phyloP scores from a whole-genome alignment of 371 early-diverging fungal genomes.

The Mucor irregularis region DNA sequence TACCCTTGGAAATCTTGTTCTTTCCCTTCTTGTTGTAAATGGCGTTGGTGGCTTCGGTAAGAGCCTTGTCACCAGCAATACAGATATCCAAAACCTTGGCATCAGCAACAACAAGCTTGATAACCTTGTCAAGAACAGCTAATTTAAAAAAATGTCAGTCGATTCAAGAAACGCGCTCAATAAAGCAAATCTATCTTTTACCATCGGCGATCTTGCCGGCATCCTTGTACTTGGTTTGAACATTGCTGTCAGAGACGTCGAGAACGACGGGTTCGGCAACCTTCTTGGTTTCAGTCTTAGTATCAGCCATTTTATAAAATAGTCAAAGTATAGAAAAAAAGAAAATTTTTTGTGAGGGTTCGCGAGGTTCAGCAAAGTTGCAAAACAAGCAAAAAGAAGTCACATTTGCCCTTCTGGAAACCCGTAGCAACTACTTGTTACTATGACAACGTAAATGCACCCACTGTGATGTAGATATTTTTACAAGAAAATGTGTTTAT shows the following conservation, averaged over 20 bases:
- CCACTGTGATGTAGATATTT: no score
- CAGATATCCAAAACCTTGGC: slow-evolving; percentile 82
- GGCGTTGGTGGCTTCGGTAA: slow-evolving; percentile 57
- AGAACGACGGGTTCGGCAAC: slow-evolving; percentile 22
- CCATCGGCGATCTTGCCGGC: slow-evolving; percentile 86
- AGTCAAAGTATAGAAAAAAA: background rate
- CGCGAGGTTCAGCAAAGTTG: no score
- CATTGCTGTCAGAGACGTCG: slow-evolving; percentile 58
- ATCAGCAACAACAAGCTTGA: slow-evolving; percentile 70
- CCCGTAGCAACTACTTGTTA: no score
- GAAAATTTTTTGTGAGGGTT: slow-evolving; percentile 7
- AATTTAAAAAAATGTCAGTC: background rate
- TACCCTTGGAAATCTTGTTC: slow-evolving; percentile 70
- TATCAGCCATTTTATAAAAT: slow-evolving; percentile 22
- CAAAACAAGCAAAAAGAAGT: no score
- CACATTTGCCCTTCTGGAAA: background rate
- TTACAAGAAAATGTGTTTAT: background rate
- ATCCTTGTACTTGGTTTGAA: slow-evolving; percentile 86
- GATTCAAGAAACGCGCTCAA: background rate
- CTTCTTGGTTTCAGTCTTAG: slow-evolving; percentile 20
- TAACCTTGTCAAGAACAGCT: slow-evolving; percentile 72
- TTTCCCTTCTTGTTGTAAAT: slow-evolving; percentile 57
- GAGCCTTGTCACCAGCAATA: slow-evolving; percentile 78
- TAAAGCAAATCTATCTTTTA: slow-evolving; percentile 26
- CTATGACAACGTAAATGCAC: no score